These are phyloP conservation scores for Polymyxa betae DNA, from an alignment of 208 protist genomes.

Conservation along the genomic window DNA sequence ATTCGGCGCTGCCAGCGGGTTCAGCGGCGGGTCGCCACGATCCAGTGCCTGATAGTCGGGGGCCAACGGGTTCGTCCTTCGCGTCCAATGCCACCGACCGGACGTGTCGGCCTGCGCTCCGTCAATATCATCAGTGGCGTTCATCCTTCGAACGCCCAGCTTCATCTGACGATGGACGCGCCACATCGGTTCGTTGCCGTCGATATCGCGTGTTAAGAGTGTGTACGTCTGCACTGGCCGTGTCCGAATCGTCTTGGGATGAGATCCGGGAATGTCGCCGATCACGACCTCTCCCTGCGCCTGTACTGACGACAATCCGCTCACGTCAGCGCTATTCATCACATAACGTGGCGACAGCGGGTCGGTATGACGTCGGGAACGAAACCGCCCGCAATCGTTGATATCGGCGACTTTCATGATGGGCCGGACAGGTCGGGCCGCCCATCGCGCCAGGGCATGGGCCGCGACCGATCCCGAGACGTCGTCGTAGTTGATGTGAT, in stretches of 20 bases:
- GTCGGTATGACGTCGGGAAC: constrained; percentile 22
- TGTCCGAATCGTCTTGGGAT: neutral
- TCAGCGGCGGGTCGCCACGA: neutral
- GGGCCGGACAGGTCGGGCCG: neutral
- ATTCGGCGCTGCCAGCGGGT: neutral
- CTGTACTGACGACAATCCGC: neutral
- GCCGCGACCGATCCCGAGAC: constrained; percentile 2
- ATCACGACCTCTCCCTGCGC: neutral
- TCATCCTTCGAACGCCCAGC: neutral
- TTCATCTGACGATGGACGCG: neutral
- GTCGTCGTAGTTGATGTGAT: constrained; percentile 54
- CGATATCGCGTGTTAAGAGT: constrained; percentile 26
- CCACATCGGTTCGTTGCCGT: constrained; percentile 24
- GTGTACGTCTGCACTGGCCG: neutral
- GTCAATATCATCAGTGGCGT: constrained; percentile 21
- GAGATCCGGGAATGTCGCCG: constrained; percentile 1
- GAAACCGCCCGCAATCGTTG: constrained; percentile 18
- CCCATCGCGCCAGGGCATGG: neutral
- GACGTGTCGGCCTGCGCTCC: constrained; percentile 26
- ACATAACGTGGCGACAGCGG: constrained; percentile 38
- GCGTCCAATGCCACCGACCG: neutral
- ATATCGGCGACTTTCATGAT: constrained; percentile 27
- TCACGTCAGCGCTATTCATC: neutral
- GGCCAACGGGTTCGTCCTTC: constrained; percentile 3
- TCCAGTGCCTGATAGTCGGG: constrained; percentile 36